Percentiles rank a stretch among this genome's conserved stretches.
These are phyloP conservation scores for Bolboschoenus planiculmis DNA, from an alignment of 176 grass and related monocot genomes.

Conservation along the genomic window DNA sequence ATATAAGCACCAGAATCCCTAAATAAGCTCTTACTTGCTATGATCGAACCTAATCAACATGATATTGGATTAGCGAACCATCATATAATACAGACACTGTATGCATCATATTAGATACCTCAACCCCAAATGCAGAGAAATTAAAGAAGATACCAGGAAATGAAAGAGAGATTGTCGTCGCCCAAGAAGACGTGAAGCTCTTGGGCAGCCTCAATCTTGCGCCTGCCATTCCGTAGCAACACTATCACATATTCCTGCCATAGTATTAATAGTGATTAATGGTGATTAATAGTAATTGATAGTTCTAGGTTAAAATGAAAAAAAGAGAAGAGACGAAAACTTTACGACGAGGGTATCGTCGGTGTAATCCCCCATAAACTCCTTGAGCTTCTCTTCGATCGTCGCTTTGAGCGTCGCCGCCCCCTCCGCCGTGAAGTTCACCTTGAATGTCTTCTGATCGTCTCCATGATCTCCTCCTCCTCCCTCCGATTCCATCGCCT, in stretches of 20 bases:
- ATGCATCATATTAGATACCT: no score
- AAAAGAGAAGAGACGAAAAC: not conserved
- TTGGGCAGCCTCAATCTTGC: conserved; percentile 50
- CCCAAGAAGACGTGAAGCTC: conserved; percentile 76
- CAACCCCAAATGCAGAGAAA: not conserved
- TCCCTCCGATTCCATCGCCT: not conserved
- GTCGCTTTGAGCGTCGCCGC: conserved; percentile 34
- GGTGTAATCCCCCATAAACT: conserved; percentile 79
- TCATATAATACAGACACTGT: no score
- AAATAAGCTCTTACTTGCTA: no score
- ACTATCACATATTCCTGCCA: conserved; percentile 83
- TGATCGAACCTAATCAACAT: no score
- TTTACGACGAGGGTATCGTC: conserved; percentile 80
- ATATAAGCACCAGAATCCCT: no score
- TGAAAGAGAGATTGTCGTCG: conserved; percentile 59
- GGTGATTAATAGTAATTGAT: no score
- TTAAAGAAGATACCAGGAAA: conserved; percentile 51
- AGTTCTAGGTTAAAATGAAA: no score
- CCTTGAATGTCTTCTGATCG: conserved; percentile 48
- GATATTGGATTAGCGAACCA: no score
- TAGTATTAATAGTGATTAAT: no score
- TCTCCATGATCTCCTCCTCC: conserved; percentile 30
- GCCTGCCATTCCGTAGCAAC: conserved; percentile 74
- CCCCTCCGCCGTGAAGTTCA: conserved; percentile 59
- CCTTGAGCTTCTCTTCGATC: conserved; percentile 74